These are phyloP conservation scores for Suillus americanus DNA, from an alignment of 768 basidiomycete genomes.

Conservation along the genomic window DNA sequence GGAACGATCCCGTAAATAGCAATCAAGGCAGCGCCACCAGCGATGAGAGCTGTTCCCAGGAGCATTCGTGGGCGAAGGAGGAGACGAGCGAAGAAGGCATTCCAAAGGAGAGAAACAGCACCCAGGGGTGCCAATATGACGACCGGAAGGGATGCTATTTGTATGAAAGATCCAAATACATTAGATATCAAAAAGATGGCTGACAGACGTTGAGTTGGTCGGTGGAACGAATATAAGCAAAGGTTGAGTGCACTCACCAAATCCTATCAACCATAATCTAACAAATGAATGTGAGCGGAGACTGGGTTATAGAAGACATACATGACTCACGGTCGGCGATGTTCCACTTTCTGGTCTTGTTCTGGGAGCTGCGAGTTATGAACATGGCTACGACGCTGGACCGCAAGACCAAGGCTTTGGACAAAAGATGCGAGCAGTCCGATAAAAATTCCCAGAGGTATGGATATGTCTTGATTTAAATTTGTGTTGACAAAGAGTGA, in stretches of 20 bases:
- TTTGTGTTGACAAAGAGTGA: slow-evolving; percentile 3
- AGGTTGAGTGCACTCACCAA: slow-evolving; percentile 40
- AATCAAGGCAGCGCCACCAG: slow-evolving; percentile 85
- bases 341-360: slow-evolving; percentile 62
- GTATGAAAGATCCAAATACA: slow-evolving; percentile 83
- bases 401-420: slow-evolving; percentile 88
- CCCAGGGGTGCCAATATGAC: slow-evolving; percentile 94
- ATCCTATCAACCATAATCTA: slow-evolving; percentile 87
- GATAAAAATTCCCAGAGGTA: slow-evolving; percentile 44
- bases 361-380: slow-evolving; percentile 73
- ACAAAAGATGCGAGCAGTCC: slow-evolving; percentile 84
- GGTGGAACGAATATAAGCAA: slow-evolving; percentile 2
- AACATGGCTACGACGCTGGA: slow-evolving; percentile 93
- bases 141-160: slow-evolving; percentile 91
- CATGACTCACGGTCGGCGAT: slow-evolving; percentile 72
- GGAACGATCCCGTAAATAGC: slow-evolving; percentile 91
- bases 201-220: slow-evolving; percentile 15
- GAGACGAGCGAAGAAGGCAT: slow-evolving; percentile 85
- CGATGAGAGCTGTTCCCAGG: slow-evolving; percentile 85
- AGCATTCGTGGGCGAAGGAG: slow-evolving; percentile 82
- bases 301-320: not conserved
- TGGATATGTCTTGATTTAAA: slow-evolving; percentile 32
- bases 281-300: slow-evolving; percentile 2
- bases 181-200: slow-evolving; percentile 87
- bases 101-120: slow-evolving; percentile 91